A percentile compares a stretch with the other conserved stretches of the same genome.
phyloP scores from a whole-genome alignment of 2,329 filamentous ascomycete genomes.

The Fusarium fujikuroi region DNA sequence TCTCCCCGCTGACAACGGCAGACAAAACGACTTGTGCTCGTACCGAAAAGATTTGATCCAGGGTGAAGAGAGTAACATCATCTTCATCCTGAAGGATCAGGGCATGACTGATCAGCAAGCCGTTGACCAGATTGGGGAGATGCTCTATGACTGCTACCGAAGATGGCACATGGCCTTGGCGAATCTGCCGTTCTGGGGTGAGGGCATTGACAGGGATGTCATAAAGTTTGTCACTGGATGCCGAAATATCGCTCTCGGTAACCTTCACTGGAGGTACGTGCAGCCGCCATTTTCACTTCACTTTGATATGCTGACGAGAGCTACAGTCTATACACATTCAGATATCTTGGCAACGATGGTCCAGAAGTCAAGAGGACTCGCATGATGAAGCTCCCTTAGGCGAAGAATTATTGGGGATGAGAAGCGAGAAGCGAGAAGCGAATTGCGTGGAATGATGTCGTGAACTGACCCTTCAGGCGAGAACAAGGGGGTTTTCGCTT shows the following conservation, averaged over 20 bases:
- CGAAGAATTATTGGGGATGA: background rate
- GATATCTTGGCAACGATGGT: conserved; percentile 9
- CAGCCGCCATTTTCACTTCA: background rate
- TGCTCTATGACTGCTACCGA: conserved; percentile 21
- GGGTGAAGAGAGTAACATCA: conserved; percentile 24
- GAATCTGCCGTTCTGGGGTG: conserved; percentile 22
- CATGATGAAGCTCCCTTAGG: conserved; percentile 22
- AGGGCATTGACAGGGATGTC: conserved; percentile 16
- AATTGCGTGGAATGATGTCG: background rate
- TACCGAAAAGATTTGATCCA: conserved; percentile 23
- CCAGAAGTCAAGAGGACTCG: conserved; percentile 18
- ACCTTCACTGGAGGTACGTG: conserved; percentile 16
- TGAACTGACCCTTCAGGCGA: background rate
- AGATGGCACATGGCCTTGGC: conserved; percentile 16
- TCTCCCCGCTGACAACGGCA: background rate
- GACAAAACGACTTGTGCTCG: conserved; percentile 24
- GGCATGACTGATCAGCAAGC: conserved; percentile 24
- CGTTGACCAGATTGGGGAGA: conserved; percentile 23
- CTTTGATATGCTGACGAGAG: background rate
- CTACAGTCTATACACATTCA: conserved; percentile 9
- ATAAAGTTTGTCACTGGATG: conserved; percentile 27
- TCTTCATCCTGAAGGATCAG: conserved; percentile 22
- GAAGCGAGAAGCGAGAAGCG: background rate
- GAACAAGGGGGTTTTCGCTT: background rate
- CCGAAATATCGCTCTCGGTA: conserved; percentile 23